Percentiles rank a stretch among this genome's conserved stretches.
Evolutionary conservation across 1,284 basidiomycete species (phyloP).

Genomic region (Exobasidium rhododendri): DNA sequence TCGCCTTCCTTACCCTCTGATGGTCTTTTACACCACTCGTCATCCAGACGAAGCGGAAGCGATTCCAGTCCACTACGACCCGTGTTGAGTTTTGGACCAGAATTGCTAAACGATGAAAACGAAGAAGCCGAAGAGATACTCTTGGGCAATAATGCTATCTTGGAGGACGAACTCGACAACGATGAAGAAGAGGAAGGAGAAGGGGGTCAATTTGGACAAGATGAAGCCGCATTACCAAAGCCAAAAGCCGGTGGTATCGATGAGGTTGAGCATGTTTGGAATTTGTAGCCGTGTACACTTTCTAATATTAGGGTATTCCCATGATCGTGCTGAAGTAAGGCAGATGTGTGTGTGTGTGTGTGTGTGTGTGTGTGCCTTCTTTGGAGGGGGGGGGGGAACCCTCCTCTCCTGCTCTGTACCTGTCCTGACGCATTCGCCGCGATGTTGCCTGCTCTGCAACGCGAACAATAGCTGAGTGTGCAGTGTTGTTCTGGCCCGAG

Average conservation of each 20-base stretch:
- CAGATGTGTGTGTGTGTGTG: too few species aligned
- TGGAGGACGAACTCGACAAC: slow-evolving; percentile 20
- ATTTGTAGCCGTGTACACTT: slow-evolving; percentile 2
- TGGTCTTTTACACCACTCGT: slow-evolving; percentile 15
- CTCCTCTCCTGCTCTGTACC: too few species aligned
- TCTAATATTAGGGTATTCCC: too few species aligned
- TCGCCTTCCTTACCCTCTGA: background rate
- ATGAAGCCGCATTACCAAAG: slow-evolving; percentile 30
- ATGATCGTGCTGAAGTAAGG: too few species aligned
- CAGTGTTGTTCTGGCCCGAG: too few species aligned
- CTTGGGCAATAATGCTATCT: background rate
- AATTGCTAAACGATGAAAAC: slow-evolving; percentile 32
- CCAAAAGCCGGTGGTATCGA: slow-evolving; percentile 48
- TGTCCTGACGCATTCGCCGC: too few species aligned
- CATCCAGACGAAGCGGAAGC: slow-evolving; percentile 25
- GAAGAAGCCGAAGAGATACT: slow-evolving; percentile 27
- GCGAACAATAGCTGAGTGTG: too few species aligned
- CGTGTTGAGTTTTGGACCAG: slow-evolving; percentile 28
- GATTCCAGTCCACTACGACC: slow-evolving; percentile 34
- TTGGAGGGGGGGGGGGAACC: too few species aligned
- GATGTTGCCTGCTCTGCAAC: too few species aligned
- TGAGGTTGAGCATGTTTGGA: slow-evolving; percentile 20
- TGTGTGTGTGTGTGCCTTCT: too few species aligned
- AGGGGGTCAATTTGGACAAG: too few species aligned
- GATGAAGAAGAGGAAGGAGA: slow-evolving; percentile 28